Evolutionary conservation across 768 basidiomycete species (phyloP).

Genomic region (Boletus pseudo-olivaceus): DNA sequence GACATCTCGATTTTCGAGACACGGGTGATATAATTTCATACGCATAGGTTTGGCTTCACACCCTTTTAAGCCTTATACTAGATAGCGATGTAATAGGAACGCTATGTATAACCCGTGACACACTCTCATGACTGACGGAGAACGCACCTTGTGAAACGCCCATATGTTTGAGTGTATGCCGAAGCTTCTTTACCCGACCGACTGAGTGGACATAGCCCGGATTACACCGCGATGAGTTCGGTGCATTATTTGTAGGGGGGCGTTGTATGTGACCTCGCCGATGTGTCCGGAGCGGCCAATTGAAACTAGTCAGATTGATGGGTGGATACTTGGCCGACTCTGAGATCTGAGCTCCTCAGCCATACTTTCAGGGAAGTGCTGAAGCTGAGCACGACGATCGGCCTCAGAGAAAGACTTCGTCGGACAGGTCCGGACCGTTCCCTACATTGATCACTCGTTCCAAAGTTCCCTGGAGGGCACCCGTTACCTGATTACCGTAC

Average conservation of each 20-base stretch:
- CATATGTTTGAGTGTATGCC: neutral
- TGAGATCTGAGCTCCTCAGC: too few relatives aligned
- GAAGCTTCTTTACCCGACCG: neutral
- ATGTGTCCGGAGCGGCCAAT: neutral
- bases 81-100: neutral
- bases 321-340: too few relatives aligned
- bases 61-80: slow-evolving; percentile 10
- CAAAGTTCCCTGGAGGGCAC: neutral
- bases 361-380: neutral
- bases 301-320: neutral
- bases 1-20: slow-evolving; percentile 7
- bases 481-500: neutral
- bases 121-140: neutral
- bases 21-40: neutral
- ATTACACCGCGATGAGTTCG: neutral
- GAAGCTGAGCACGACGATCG: neutral
- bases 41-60: neutral
- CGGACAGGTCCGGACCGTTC: neutral
- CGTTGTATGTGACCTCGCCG: neutral
- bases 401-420: neutral
- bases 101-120: neutral
- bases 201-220: neutral
- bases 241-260: too few relatives aligned
- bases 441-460: neutral
- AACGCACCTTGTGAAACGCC: neutral